Conservation (phyloP, 305 asterid genomes). For the Plantago coronopus region DNA sequence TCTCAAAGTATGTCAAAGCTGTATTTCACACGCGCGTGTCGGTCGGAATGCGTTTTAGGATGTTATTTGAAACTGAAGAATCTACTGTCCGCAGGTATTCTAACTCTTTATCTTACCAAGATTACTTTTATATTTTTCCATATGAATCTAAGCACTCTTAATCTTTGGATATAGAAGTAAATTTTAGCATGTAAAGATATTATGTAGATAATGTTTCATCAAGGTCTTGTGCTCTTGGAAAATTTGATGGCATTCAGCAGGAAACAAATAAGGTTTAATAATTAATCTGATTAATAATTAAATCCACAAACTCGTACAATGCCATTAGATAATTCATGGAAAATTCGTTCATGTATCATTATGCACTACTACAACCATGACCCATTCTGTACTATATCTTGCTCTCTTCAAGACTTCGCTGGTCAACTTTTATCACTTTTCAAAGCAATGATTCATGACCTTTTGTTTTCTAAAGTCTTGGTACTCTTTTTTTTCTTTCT, state of each 20-base stretch:
- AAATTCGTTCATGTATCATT: neutral
- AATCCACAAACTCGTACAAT: too few relatives aligned
- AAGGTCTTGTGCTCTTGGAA: too few relatives aligned
- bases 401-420: neutral
- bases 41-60: slow-evolving; percentile 94
- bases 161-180: neutral
- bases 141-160: neutral
- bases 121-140: slow-evolving; percentile 6
- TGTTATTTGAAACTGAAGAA: slow-evolving; percentile 98
- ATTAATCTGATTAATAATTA: too few relatives aligned
- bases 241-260: too few relatives aligned
- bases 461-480: slow-evolving; percentile 10
- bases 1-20: slow-evolving; percentile 82
- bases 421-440: neutral
- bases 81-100: slow-evolving; percentile 92
- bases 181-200: too few relatives aligned
- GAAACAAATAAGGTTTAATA: too few relatives aligned
- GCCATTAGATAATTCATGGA: too few relatives aligned
- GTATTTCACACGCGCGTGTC: slow-evolving; percentile 89
- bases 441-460: neutral
- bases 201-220: neutral
- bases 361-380: neutral
- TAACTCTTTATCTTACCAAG: neutral
- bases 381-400: neutral
- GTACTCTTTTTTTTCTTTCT: slow-evolving; percentile 16